These are phyloP conservation scores for Sherardia arvensis DNA, from an alignment of 257 asterid genomes.

Conservation along the genomic window DNA sequence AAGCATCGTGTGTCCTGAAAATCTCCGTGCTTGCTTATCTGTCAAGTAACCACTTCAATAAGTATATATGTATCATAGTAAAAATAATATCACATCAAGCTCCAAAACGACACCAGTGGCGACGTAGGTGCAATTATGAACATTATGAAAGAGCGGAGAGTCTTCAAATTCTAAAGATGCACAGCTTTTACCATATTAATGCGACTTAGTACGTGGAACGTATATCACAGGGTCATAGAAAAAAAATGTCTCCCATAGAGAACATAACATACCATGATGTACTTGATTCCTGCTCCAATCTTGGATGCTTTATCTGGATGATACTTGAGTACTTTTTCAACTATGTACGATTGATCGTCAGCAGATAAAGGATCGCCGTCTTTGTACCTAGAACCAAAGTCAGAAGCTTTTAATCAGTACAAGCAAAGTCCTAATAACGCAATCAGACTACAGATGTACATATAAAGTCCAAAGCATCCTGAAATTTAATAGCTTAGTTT, in stretches of 20 bases:
- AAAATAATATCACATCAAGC: not conserved
- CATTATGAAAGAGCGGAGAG: not conserved
- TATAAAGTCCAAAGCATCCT: not conserved
- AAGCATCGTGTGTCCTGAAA: conserved; percentile 84
- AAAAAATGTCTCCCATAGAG: not conserved
- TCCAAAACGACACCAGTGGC: not conserved
- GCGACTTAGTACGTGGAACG: not conserved
- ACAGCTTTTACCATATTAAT: not conserved
- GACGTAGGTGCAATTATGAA: not conserved
- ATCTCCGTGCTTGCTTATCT: conserved; percentile 57
- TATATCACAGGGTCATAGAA: not conserved
- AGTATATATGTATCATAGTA: conserved; percentile 5
- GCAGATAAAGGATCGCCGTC: conserved; percentile 74
- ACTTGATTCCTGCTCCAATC: conserved; percentile 69
- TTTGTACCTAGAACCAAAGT: conserved; percentile 47
- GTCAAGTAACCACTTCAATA: conserved; percentile 20
- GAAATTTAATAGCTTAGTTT: not conserved
- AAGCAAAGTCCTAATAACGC: not conserved
- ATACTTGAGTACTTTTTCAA: conserved; percentile 61
- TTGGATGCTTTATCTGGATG: conserved; percentile 81
- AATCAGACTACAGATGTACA: not conserved
- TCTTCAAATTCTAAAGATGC: not conserved
- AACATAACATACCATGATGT: conserved; percentile 49
- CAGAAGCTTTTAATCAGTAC: not conserved
- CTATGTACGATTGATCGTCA: conserved; percentile 70